These are phyloP conservation scores for Arachis hypogaea DNA, from an alignment of 306 rosid genomes.

Conservation along the genomic window DNA sequence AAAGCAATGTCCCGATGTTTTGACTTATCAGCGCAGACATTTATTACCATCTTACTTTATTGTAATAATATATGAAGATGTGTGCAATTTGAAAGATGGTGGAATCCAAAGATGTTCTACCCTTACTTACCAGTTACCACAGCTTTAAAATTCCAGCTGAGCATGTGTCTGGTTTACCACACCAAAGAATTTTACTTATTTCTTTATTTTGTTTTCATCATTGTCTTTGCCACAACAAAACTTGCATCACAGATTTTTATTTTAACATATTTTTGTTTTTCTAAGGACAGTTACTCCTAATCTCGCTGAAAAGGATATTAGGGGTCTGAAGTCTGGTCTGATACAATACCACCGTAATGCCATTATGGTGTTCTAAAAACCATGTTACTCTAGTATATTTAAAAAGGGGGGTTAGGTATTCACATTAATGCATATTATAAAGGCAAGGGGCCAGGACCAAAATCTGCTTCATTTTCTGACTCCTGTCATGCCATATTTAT, in stretches of 20 bases:
- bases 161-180: not conserved
- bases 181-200: too few relatives aligned
- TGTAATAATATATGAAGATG: not conserved
- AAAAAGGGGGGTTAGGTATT: too few relatives aligned
- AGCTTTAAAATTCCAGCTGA: conserved; percentile 6
- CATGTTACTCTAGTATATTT: not conserved
- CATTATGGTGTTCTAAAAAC: not conserved
- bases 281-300: not conserved
- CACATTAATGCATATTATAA: not conserved
- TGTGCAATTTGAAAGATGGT: conserved; percentile 29
- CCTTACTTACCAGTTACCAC: not conserved
- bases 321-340: not conserved
- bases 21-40: conserved; percentile 47
- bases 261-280: not conserved
- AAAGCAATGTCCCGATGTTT: conserved; percentile 40
- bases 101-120: conserved; percentile 36
- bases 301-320: too few relatives aligned
- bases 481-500: conserved; percentile 17
- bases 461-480: conserved; percentile 16
- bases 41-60: conserved; percentile 37
- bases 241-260: not conserved
- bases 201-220: too few relatives aligned
- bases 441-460: not conserved
- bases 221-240: not conserved
- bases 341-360: not conserved